Evolutionary conservation across 2,329 filamentous ascomycete genomes (phyloP), one percentile per base, ranked within the genome.

Genomic region (Botryotinia calthae): DNA sequence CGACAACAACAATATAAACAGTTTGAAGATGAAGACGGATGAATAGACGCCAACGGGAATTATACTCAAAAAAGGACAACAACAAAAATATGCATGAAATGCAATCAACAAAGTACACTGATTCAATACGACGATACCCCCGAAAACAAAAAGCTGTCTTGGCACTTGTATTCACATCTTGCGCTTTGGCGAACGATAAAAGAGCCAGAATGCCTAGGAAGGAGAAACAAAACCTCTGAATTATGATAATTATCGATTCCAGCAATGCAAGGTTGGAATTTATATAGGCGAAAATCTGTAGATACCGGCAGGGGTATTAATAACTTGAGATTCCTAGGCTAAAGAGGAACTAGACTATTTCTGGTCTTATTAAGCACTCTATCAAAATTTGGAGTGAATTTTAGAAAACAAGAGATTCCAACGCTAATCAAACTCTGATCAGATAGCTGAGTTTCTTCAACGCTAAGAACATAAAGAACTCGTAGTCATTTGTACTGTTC

Each of bases 331-430:
- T 58, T 34, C 28, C 8, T 2, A 20, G 54, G 10, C 1, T 61
- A 7, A 14, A 8, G 2, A 2, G 0, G 10, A 25, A 37, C 7
- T 0, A 1, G 16, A 2, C 5, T 8, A 25, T 28, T 3, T 59
- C 28, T 0, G 6, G 4, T 54, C n/a, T 2, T n/a, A n/a, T 25
- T 54, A 18, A 54, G n/a, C 3, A n/a, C 4, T 28, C 14, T 4
- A 54, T 51, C 25, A 22, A 51, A 10, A 14, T n/a, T 1, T 51
- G 0, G 5, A n/a, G 48, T 51, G 48, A 51, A 51, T n/a, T 14
- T 0, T n/a, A 18, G 6, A 28, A 28, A n/a, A 28, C 2, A 16
- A n/a, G 51, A 28, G 14, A 28, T 28, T 54, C 14, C n/a, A 54
- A 28, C 5, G 51, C 51, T 54, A 2, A 16, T 28, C 5, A 54